Evolutionary conservation across 2,329 filamentous ascomycete species (phyloP).

Genomic region (Cladosporium halotolerans): DNA sequence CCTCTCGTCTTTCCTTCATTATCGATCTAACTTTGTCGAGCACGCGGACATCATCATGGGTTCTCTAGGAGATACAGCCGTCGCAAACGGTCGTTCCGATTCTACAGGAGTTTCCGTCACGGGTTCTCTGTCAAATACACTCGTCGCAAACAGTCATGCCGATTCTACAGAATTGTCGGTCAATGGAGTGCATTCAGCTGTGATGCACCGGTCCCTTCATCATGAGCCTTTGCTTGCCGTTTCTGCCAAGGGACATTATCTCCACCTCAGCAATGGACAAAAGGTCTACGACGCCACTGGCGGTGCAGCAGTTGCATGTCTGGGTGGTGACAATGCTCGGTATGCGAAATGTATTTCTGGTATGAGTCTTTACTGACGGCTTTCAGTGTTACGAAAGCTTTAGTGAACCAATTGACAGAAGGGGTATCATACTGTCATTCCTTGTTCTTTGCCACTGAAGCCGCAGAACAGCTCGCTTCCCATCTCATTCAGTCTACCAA

Average conservation of each 20-base stretch:
- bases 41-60: not conserved
- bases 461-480: constrained; percentile 48
- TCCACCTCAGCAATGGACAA: constrained; percentile 50
- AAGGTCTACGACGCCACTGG: constrained; percentile 65
- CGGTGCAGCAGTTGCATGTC: constrained; percentile 65
- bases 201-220: constrained; percentile 49
- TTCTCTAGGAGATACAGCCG: not conserved
- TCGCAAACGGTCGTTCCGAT: not conserved
- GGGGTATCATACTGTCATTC: constrained; percentile 55
- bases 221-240: constrained; percentile 42
- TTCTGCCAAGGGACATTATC: constrained; percentile 45
- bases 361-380: constrained; percentile 8
- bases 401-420: constrained; percentile 51
- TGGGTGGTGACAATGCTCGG: constrained; percentile 61
- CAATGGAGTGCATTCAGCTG: constrained; percentile 21
- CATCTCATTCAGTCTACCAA: constrained; percentile 47
- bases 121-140: not conserved
- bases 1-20: too few relatives aligned
- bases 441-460: constrained; percentile 50
- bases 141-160: not conserved
- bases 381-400: constrained; percentile 49
- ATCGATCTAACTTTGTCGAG: not conserved
- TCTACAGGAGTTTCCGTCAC: not conserved
- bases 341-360: constrained; percentile 10
- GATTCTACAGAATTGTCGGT: not conserved